phyloP scores from a whole-genome alignment of 148 eudicot species.

The Spergularia marina region DNA sequence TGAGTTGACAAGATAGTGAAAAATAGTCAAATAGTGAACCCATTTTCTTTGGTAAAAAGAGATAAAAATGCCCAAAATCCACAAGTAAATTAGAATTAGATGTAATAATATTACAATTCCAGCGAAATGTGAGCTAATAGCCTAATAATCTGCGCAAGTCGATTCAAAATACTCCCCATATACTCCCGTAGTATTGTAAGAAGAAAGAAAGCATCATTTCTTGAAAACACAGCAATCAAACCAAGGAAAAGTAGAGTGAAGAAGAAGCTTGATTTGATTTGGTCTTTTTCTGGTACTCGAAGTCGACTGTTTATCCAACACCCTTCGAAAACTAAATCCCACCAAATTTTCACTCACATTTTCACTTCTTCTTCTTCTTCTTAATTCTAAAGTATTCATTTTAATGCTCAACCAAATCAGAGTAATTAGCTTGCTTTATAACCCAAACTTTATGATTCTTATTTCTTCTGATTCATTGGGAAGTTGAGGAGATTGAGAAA shows the following conservation, averaged over 20 bases:
- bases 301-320: conserved; percentile 23
- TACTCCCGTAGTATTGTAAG: not conserved
- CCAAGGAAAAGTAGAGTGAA: not conserved
- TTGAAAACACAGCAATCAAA: not conserved
- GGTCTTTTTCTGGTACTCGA: conserved; percentile 13
- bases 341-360: not conserved
- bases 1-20: too few species aligned
- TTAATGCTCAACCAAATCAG: too few species aligned
- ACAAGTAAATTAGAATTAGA: too few species aligned
- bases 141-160: too few species aligned
- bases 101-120: too few species aligned
- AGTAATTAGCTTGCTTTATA: too few species aligned
- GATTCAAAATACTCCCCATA: too few species aligned
- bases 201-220: not conserved
- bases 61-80: too few species aligned
- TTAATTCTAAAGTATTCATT: too few species aligned
- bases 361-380: not conserved
- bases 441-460: not conserved
- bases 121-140: too few species aligned
- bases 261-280: not conserved
- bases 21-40: too few species aligned
- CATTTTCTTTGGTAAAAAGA: too few species aligned
- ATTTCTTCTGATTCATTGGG: conserved; percentile 7
- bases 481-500: not conserved
- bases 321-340: not conserved